Conservation (phyloP, 495 filamentous ascomycete genomes). For the Barbatosphaeria neglecta region DNA sequence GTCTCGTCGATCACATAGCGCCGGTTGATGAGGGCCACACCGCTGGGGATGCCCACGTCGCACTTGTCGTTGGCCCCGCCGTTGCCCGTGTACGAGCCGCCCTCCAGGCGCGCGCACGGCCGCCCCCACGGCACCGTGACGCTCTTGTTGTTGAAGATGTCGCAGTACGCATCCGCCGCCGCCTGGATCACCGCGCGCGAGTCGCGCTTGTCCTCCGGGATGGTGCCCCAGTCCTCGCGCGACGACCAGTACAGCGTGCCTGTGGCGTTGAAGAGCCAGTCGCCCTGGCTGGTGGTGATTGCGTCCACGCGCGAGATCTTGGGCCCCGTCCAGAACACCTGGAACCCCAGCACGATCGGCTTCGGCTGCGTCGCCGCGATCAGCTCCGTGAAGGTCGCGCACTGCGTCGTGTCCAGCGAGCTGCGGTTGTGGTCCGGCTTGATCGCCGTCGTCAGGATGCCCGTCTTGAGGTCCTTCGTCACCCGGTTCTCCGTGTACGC, state of each 20-base stretch:
- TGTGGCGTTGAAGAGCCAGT: conserved; percentile 28
- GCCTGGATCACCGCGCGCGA: conserved; percentile 29
- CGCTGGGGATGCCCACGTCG: conserved; percentile 23
- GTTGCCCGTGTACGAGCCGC: conserved; percentile 25
- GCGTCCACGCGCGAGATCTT: conserved; percentile 4
- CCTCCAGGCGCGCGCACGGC: conserved; percentile 32
- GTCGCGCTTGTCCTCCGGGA: conserved; percentile 25
- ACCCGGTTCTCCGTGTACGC: conserved; percentile 10
- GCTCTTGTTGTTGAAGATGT: conserved; percentile 28
- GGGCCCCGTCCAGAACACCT: conserved; percentile 1
- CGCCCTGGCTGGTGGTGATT: neutral
- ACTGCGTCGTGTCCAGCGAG: conserved; percentile 13
- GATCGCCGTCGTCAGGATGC: conserved; percentile 10
- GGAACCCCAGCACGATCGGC: conserved; percentile 15
- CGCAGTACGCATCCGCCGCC: conserved; percentile 33
- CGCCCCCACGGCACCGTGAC: conserved; percentile 32
- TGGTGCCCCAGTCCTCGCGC: conserved; percentile 27
- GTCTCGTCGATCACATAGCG: conserved; percentile 37
- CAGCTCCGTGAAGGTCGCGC: conserved; percentile 18
- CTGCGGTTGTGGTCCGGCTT: conserved; percentile 12
- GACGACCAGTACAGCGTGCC: conserved; percentile 31
- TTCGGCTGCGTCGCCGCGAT: conserved; percentile 11
- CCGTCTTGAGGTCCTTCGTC: neutral
- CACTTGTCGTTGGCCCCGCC: conserved; percentile 17
- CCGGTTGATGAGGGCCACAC: conserved; percentile 24